Evolutionary conservation across 2,329 filamentous ascomycete genomes (phyloP).

Genomic region (Meredithiella fracta): DNA sequence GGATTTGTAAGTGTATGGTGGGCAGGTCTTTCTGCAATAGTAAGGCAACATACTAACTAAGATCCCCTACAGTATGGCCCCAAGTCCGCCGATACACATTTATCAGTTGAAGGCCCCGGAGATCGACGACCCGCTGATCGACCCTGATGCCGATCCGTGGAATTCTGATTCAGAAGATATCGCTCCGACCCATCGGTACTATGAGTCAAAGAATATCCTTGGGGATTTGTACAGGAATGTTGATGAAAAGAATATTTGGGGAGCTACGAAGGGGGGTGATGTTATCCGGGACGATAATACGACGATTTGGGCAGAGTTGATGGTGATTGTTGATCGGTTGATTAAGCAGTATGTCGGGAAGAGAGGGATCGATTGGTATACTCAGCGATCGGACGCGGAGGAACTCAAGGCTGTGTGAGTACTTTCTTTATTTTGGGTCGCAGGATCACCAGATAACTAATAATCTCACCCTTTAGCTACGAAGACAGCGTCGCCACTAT

Average conservation of each 20-base stretch:
- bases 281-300: constrained; percentile 17
- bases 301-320: constrained; percentile 30
- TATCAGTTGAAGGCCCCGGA: constrained; percentile 29
- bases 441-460: background rate
- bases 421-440: constrained; percentile 13
- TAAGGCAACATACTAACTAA: background rate
- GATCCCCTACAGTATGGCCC: constrained; percentile 25
- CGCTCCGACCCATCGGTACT: constrained; percentile 39
- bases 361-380: constrained; percentile 21
- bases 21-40: background rate
- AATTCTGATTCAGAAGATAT: constrained; percentile 25
- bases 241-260: constrained; percentile 53
- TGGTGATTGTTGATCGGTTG: constrained; percentile 17
- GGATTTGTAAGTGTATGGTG: constrained; percentile 36
- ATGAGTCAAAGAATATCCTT: constrained; percentile 50
- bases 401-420: constrained; percentile 31
- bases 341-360: constrained; percentile 15
- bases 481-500: constrained; percentile 17
- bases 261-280: constrained; percentile 26
- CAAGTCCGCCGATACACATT: constrained; percentile 28
- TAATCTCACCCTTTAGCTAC: constrained; percentile 4
- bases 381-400: constrained; percentile 24
- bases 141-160: constrained; percentile 16
- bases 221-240: constrained; percentile 56
- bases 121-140: constrained; percentile 20